phyloP scores from a whole-genome alignment of 2,329 filamentous ascomycete species.

The Ascochyta rabiei region DNA sequence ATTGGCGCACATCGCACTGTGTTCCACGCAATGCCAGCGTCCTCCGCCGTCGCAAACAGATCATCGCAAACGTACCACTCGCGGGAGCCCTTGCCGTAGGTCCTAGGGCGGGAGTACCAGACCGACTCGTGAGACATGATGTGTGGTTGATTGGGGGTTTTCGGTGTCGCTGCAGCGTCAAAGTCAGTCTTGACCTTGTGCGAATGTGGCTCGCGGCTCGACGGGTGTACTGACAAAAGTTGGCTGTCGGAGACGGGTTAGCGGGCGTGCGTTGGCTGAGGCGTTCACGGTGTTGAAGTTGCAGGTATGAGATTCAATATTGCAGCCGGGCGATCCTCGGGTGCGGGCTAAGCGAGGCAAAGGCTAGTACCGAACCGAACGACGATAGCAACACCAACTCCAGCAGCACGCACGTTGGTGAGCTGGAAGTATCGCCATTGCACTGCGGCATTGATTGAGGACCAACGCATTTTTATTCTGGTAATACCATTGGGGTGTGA shows the following conservation, averaged over 20 bases:
- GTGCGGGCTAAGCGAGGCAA: constrained; percentile 32
- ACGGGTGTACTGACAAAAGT: constrained; percentile 28
- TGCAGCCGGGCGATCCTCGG: constrained; percentile 32
- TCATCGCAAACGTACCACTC: constrained; percentile 72
- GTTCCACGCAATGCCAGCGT: neutral
- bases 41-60: constrained; percentile 5
- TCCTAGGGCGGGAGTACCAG: constrained; percentile 98
- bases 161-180: constrained; percentile 29
- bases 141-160: constrained; percentile 50
- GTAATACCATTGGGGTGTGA: neutral
- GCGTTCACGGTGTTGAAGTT: constrained; percentile 32
- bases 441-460: too few relatives aligned
- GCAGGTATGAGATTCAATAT: constrained; percentile 31
- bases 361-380: constrained; percentile 7
- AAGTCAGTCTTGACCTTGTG: constrained; percentile 19
- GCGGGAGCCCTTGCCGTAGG: constrained; percentile 95
- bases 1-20: constrained; percentile 1
- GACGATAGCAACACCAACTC: neutral
- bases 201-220: neutral
- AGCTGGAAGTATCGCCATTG: too few relatives aligned
- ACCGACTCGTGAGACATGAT: constrained; percentile 92
- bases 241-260: constrained; percentile 34
- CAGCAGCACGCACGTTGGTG: neutral
- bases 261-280: constrained; percentile 36
- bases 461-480: too few relatives aligned